These are phyloP conservation scores for Chlorella vulgaris DNA, from an alignment of 139 green algal species.

Conservation along the genomic window DNA sequence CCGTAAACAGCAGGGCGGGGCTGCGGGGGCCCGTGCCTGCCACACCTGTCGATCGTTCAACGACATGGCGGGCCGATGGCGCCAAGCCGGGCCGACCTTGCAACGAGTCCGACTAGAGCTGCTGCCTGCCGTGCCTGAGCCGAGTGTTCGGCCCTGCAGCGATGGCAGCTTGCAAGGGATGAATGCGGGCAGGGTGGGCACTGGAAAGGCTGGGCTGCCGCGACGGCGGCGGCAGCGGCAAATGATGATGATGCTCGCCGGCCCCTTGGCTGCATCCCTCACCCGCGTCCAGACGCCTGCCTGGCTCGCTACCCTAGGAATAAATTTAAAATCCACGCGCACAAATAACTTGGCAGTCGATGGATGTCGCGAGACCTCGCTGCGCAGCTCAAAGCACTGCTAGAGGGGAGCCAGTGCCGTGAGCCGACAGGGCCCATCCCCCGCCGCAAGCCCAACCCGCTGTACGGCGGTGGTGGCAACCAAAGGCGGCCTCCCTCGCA, in stretches of 20 bases:
- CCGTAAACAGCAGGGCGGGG: not conserved
- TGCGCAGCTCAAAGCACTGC: not conserved
- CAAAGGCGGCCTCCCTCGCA: not conserved
- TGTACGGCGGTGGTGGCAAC: slow-evolving; percentile 3
- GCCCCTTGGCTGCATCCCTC: too few relatives aligned
- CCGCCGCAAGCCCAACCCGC: slow-evolving; percentile 8
- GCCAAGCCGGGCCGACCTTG: not conserved
- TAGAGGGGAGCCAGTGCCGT: not conserved
- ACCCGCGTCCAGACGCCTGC: too few relatives aligned
- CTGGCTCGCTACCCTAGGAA: too few relatives aligned
- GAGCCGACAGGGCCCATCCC: not conserved
- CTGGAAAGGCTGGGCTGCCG: too few relatives aligned
- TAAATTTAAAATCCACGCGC: too few relatives aligned
- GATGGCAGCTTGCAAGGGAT: too few relatives aligned
- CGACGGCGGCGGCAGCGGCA: too few relatives aligned
- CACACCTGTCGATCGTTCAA: slow-evolving; percentile 8
- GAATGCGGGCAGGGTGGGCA: too few relatives aligned
- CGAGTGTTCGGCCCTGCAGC: too few relatives aligned
- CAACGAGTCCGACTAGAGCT: not conserved
- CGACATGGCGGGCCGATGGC: not conserved
- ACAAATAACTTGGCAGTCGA: too few relatives aligned
- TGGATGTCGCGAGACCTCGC: not conserved
- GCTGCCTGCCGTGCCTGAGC: too few relatives aligned
- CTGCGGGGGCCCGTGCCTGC: not conserved
- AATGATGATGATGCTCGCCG: too few relatives aligned